A percentile compares a stretch with the other conserved stretches of the same genome.
Evolutionary conservation across 2,329 filamentous ascomycete species (phyloP).

Genomic region (Cladosporium cucumerinum): DNA sequence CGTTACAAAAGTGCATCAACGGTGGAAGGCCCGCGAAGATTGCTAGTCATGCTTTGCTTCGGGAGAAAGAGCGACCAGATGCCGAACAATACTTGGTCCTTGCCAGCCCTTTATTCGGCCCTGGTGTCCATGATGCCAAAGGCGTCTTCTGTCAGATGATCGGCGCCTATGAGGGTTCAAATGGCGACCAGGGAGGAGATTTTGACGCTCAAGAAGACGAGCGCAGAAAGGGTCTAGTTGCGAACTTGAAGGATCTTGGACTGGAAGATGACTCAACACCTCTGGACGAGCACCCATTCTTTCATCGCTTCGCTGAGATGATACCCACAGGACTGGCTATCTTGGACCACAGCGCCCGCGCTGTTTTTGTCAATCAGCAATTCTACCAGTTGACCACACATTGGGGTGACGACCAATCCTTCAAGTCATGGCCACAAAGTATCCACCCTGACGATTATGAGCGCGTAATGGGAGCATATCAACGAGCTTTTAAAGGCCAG

Average conservation of each 20-base stretch:
- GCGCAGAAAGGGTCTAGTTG: not conserved
- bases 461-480: constrained; percentile 44
- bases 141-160: constrained; percentile 27
- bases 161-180: not conserved
- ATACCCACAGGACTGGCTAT: constrained; percentile 47
- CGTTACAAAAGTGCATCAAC: constrained; percentile 33
- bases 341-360: constrained; percentile 43
- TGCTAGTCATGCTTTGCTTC: constrained; percentile 21
- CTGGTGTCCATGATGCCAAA: constrained; percentile 3
- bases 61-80: not conserved
- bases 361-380: constrained; percentile 46
- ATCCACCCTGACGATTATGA: constrained; percentile 46
- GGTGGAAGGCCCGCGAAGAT: constrained; percentile 26
- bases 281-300: constrained; percentile 41
- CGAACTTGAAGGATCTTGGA: not conserved
- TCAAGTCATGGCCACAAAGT: constrained; percentile 46
- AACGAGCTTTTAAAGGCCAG: constrained; percentile 39
- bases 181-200: not conserved
- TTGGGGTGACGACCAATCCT: constrained; percentile 37
- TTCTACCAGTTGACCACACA: constrained; percentile 48
- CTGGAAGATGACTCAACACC: constrained; percentile 17
- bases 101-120: constrained; percentile 26
- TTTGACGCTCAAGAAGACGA: not conserved
- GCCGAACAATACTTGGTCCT: constrained; percentile 22
- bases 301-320: constrained; percentile 45